Conservation (phyloP, 2,329 filamentous ascomycete species). For the Raffaelea ambrosiae region DNA sequence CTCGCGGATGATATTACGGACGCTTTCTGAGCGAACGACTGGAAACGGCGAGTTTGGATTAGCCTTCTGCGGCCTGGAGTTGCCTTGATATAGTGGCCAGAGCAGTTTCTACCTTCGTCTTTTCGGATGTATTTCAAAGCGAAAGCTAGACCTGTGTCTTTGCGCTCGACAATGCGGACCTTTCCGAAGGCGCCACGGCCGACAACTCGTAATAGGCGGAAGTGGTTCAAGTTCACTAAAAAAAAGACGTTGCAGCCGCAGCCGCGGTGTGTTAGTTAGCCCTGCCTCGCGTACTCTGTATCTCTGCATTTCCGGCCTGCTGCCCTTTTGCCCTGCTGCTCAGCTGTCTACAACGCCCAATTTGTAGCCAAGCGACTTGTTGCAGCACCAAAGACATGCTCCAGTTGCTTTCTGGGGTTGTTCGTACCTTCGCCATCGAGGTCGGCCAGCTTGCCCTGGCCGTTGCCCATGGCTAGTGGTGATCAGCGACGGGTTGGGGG, state of each 20-base stretch:
- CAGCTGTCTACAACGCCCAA: no score
- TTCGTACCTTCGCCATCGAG: constrained; percentile 82
- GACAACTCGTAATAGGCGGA: constrained; percentile 87
- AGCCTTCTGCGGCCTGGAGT: no score
- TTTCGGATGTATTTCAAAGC: constrained; percentile 97
- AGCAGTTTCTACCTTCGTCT: constrained; percentile 69
- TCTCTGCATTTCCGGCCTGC: background rate
- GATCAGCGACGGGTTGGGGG: background rate
- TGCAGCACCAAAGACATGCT: no score
- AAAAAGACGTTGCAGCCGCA: background rate
- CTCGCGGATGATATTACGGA: constrained; percentile 96
- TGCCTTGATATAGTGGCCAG: background rate
- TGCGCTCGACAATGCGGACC: constrained; percentile 95
- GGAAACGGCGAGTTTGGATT: constrained; percentile 7
- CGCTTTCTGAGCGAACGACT: constrained; percentile 97
- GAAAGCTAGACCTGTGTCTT: constrained; percentile 89
- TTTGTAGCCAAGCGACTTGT: no score
- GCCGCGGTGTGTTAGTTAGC: no score
- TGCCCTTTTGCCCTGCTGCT: no score
- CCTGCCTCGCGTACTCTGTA: no score
- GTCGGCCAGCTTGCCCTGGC: constrained; percentile 86
- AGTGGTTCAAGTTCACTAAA: constrained; percentile 92
- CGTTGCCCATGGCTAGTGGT: constrained; percentile 68
- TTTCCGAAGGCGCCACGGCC: constrained; percentile 98
- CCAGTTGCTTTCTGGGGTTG: no score